Evolutionary conservation across 2,329 filamentous ascomycete species (phyloP).

Genomic region (Cordyceps cicadae): DNA sequence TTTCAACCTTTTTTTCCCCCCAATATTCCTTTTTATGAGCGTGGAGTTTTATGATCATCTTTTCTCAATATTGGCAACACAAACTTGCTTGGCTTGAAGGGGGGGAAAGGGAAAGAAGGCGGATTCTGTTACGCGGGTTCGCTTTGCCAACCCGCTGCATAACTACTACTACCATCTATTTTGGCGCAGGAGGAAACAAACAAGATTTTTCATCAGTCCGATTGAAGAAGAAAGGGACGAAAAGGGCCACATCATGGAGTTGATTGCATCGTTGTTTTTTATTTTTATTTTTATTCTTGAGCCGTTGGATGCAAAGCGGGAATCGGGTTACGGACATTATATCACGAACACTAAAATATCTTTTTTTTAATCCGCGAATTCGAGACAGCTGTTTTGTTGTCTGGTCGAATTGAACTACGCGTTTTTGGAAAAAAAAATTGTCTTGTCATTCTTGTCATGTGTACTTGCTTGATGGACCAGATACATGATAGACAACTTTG

Average conservation of each 20-base stretch:
- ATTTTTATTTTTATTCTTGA: not conserved
- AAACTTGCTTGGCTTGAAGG: not conserved
- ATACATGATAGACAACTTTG: constrained; percentile 3
- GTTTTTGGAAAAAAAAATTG: not conserved
- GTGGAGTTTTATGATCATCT: constrained; percentile 13
- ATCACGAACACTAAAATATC: constrained; percentile 5
- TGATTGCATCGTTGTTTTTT: not conserved
- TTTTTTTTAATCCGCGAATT: constrained; percentile 3
- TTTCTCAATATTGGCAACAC: not conserved
- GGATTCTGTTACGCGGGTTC: constrained; percentile 5
- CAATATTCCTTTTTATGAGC: too few species aligned
- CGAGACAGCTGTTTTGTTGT: too few species aligned
- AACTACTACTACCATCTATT: not conserved
- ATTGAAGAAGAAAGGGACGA: constrained; percentile 1
- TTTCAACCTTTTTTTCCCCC: not conserved
- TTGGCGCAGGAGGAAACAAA: constrained; percentile 1
- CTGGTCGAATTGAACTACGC: not conserved
- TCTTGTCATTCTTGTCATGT: not conserved
- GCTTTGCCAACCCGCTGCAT: not conserved
- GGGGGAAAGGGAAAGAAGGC: not conserved
- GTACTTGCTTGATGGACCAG: constrained; percentile 2
- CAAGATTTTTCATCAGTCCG: constrained; percentile 8
- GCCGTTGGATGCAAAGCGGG: constrained; percentile 3
- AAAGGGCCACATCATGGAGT: constrained; percentile 6
- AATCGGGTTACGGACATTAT: not conserved